phyloP scores from a whole-genome alignment of 2,329 filamentous ascomycete genomes.

The Chaetomiaceae sp. region DNA sequence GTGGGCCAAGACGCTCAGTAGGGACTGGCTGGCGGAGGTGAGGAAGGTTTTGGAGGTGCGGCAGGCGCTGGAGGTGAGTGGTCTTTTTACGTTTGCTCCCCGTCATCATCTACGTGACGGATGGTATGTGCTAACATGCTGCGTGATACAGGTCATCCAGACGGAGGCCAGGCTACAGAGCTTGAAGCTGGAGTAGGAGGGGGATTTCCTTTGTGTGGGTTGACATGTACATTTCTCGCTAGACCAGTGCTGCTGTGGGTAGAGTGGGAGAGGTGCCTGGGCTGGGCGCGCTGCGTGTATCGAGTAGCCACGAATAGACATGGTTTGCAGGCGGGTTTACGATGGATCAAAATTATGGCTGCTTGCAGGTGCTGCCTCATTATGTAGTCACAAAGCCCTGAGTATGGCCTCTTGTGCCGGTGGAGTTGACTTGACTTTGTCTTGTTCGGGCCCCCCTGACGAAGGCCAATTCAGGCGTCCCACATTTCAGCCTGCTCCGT shows the following conservation, averaged over 20 bases:
- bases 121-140: constrained; percentile 23
- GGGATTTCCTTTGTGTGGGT: constrained; percentile 9
- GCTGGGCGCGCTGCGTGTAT: constrained; percentile 12
- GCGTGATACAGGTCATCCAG: constrained; percentile 64
- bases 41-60: constrained; percentile 89
- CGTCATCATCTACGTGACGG: no score
- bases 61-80: constrained; percentile 88
- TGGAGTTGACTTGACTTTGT: no score
- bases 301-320: constrained; percentile 18
- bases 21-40: constrained; percentile 89
- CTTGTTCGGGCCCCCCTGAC: no score
- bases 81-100: constrained; percentile 6
- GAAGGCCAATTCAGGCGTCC: not conserved
- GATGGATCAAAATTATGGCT: no score
- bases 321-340: constrained; percentile 8
- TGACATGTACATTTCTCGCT: constrained; percentile 8
- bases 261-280: constrained; percentile 1
- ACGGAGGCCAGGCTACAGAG: constrained; percentile 86
- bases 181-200: constrained; percentile 66
- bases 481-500: not conserved
- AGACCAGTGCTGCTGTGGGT: constrained; percentile 6
- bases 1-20: constrained; percentile 91
- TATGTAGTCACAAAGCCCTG: no score
- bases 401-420: no score
- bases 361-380: no score